phyloP scores from a whole-genome alignment of 208 protist species.

The Acanthamoeba lugdunensis region DNA sequence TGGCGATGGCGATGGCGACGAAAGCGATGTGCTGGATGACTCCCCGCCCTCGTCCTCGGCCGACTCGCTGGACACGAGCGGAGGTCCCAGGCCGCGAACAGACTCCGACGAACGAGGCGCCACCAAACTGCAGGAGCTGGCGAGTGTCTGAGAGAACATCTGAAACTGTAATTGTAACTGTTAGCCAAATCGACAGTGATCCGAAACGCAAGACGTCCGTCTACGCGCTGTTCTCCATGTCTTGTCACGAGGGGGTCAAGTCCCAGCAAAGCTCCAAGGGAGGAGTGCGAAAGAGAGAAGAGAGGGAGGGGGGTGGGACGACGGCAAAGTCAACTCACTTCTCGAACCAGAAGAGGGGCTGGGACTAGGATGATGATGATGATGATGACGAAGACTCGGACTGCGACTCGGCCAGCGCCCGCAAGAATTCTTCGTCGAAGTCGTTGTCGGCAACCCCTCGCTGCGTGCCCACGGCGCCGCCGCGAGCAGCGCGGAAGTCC shows the following conservation, averaged over 20 bases:
- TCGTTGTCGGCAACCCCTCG: neutral
- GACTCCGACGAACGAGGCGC: neutral
- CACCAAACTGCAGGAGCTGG: neutral
- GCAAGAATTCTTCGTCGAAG: neutral
- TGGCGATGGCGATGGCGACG: neutral
- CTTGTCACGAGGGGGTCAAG: too few relatives aligned
- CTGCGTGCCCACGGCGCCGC: neutral
- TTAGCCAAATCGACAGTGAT: too few relatives aligned
- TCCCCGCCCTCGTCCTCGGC: neutral
- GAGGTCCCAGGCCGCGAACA: neutral
- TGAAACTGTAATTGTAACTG: neutral
- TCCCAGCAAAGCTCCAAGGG: too few relatives aligned
- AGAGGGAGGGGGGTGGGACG: too few relatives aligned
- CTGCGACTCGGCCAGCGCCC: neutral
- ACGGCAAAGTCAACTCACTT: neutral
- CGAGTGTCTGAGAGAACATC: neutral
- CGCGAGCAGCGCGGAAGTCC: neutral
- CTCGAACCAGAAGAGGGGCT: neutral
- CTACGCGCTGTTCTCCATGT: too few relatives aligned
- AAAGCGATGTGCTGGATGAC: neutral
- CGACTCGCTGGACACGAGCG: neutral
- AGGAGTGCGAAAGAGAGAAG: too few relatives aligned
- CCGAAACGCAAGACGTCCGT: too few relatives aligned
- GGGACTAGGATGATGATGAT: neutral
- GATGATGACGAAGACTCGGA: neutral